Percentiles rank a stretch among this genome's conserved stretches.
Conservation (phyloP, 208 protist species). For the Trypanosoma rangeli region DNA sequence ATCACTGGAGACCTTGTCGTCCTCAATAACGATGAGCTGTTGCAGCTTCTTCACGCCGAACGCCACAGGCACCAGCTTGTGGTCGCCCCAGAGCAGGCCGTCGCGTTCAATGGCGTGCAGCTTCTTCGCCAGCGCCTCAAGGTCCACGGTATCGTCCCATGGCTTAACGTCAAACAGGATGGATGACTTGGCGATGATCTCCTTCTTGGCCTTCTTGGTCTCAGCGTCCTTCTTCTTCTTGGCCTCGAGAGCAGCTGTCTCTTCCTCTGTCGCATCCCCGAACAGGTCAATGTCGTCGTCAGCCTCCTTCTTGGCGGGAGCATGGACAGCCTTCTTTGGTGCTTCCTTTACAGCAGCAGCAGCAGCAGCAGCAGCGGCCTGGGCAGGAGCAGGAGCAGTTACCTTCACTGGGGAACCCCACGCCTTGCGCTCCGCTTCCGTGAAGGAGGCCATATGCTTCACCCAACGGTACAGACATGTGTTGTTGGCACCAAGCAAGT, state of each 20-base stretch:
- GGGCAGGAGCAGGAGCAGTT: slow-evolving; percentile 36
- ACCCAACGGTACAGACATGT: slow-evolving; percentile 62
- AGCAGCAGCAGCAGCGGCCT: slow-evolving; percentile 25
- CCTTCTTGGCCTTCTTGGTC: slow-evolving; percentile 84
- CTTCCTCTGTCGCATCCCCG: slow-evolving; percentile 85
- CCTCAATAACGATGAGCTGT: slow-evolving; percentile 93
- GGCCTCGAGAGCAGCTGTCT: slow-evolving; percentile 82
- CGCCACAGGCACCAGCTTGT: slow-evolving; percentile 90
- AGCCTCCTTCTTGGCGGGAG: slow-evolving; percentile 3
- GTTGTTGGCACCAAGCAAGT: slow-evolving; percentile 59
- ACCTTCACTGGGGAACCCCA: slow-evolving; percentile 63
- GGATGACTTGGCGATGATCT: slow-evolving; percentile 85
- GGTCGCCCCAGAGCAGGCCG: slow-evolving; percentile 91
- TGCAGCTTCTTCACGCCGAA: slow-evolving; percentile 97
- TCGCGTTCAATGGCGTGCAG: slow-evolving; percentile 84
- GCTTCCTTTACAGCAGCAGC: slow-evolving; percentile 22
- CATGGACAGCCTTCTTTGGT: slow-evolving; percentile 27
- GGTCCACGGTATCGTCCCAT: slow-evolving; percentile 92
- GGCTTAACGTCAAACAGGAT: slow-evolving; percentile 94
- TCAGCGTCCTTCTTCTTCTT: slow-evolving; percentile 87
- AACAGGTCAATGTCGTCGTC: slow-evolving; percentile 92
- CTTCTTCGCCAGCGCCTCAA: slow-evolving; percentile 85
- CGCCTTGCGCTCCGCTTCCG: slow-evolving; percentile 49
- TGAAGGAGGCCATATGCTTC: slow-evolving; percentile 73
- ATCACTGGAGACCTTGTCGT: slow-evolving; percentile 94